A percentile compares a stretch with the other conserved stretches of the same genome.
Conservation (phyloP, 148 eudicot genomes). For the Linanthus parryae region DNA sequence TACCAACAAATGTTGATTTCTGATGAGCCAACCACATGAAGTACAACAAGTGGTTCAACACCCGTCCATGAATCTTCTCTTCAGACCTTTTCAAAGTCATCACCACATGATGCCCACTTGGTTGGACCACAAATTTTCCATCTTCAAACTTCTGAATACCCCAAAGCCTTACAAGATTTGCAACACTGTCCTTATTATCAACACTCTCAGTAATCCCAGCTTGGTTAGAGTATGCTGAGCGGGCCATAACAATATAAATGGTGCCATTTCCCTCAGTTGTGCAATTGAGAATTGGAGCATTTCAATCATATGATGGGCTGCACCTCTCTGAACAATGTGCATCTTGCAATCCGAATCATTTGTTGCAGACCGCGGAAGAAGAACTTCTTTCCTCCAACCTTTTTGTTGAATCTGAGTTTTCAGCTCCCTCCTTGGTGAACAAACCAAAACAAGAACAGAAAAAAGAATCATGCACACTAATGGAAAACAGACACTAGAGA, state of each 20-base stretch:
- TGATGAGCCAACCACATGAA: constrained; percentile 63
- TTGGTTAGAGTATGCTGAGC: constrained; percentile 93
- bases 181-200: constrained; percentile 69
- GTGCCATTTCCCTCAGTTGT: constrained; percentile 85
- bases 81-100: constrained; percentile 86
- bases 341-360: constrained; percentile 97
- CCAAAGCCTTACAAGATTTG: constrained; percentile 62
- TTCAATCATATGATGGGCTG: constrained; percentile 75
- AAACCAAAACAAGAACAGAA: too few relatives aligned
- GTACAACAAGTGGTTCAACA: constrained; percentile 62
- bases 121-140: constrained; percentile 81
- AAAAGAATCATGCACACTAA: too few relatives aligned
- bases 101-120: constrained; percentile 77
- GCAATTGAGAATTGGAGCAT: constrained; percentile 74
- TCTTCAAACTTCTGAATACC: constrained; percentile 85
- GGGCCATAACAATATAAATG: constrained; percentile 88
- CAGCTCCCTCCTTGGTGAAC: too few relatives aligned
- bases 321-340: constrained; percentile 96
- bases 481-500: too few relatives aligned
- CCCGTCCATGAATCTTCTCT: constrained; percentile 90
- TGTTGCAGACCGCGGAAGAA: constrained; percentile 89
- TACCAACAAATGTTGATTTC: constrained; percentile 56
- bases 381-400: constrained; percentile 93
- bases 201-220: constrained; percentile 89
- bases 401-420: too few relatives aligned